Conservation (phyloP, 495 filamentous ascomycete species). For the Talaromyces proteolyticus region DNA sequence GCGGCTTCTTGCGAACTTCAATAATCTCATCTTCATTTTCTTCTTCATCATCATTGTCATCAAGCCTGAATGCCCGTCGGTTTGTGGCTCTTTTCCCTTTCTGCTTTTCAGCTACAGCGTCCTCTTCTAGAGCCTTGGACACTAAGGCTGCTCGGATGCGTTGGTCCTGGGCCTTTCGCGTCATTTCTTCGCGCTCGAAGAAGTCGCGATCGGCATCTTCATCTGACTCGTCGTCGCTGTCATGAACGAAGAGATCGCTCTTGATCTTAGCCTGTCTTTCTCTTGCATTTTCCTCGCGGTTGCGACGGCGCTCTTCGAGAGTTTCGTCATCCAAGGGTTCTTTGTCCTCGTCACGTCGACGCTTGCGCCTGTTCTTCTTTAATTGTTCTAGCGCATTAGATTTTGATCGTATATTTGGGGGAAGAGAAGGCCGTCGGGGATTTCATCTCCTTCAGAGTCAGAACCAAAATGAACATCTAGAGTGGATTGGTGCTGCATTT, state of each 20-base stretch:
- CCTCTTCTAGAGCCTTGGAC: slow-evolving; percentile 45
- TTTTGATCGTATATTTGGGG: slow-evolving; percentile 46
- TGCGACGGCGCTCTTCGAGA: slow-evolving; percentile 44
- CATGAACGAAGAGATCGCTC: slow-evolving; percentile 71
- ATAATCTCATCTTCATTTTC: slow-evolving; percentile 9
- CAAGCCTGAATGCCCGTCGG: slow-evolving; percentile 17
- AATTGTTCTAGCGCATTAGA: slow-evolving; percentile 40
- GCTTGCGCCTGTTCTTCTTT: slow-evolving; percentile 48
- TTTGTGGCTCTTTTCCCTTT: slow-evolving; percentile 25
- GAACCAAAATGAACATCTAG: slow-evolving; percentile 51
- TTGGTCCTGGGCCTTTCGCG: slow-evolving; percentile 43
- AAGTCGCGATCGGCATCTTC: slow-evolving; percentile 61
- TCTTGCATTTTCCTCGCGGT: slow-evolving; percentile 50
- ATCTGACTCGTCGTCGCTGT: slow-evolving; percentile 76
- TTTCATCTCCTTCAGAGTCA: slow-evolving; percentile 54
- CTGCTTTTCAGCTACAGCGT: slow-evolving; percentile 19
- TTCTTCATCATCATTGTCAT: slow-evolving; percentile 13
- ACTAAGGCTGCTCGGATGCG: slow-evolving; percentile 44
- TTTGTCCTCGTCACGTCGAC: slow-evolving; percentile 21
- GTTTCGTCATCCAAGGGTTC: slow-evolving; percentile 44
- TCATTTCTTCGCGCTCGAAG: slow-evolving; percentile 61
- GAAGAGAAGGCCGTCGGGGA: slow-evolving; percentile 64
- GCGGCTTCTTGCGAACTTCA: slow-evolving; percentile 10
- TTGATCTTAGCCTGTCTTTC: slow-evolving; percentile 74
- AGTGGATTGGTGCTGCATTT: slow-evolving; percentile 30